Evolutionary conservation across 179 eudicot species (phyloP).

Genomic region (Heliamphora ciliata): DNA sequence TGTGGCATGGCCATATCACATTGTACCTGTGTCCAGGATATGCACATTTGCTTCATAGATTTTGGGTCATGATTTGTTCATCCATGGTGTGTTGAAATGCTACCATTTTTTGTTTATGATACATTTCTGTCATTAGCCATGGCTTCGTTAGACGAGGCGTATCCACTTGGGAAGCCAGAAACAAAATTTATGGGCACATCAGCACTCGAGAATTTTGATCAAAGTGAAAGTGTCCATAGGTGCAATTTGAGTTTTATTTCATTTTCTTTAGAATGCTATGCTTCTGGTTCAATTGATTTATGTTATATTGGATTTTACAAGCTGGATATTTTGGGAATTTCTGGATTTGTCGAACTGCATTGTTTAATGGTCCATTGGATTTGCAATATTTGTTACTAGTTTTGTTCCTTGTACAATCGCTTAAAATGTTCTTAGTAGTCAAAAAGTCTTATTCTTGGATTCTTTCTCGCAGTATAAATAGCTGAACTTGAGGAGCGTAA

Average conservation of each 20-base stretch:
- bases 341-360: not conserved
- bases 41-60: not conserved
- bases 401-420: not conserved
- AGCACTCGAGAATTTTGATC: not conserved
- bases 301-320: not conserved
- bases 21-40: not conserved
- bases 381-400: no score
- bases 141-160: not conserved
- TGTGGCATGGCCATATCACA: not conserved
- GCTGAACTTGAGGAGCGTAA: not conserved
- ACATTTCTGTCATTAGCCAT: not conserved
- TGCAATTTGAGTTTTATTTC: not conserved
- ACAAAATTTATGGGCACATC: not conserved
- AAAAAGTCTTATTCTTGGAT: not conserved
- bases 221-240: not conserved
- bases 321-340: not conserved
- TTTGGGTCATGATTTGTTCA: not conserved
- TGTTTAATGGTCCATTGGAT: not conserved
- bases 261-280: not conserved
- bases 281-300: not conserved
- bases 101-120: no score
- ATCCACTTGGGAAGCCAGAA: constrained; percentile 1
- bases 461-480: not conserved
- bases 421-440: not conserved
- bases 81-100: not conserved